phyloP scores from a whole-genome alignment of 345 rosid species.

The Moricandia arvensis region DNA sequence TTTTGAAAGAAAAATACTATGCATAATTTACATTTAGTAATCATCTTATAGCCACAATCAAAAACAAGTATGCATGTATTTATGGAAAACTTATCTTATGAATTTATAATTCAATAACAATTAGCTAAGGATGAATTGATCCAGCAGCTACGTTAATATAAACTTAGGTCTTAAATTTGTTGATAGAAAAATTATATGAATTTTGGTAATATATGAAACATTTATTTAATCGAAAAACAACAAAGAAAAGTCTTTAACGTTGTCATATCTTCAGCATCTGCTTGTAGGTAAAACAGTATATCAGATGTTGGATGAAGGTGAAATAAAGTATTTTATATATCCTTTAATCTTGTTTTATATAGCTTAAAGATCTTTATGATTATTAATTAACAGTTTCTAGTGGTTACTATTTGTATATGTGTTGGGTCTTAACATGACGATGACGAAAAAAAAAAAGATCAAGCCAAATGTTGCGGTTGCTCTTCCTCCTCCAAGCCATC shows the following conservation, averaged over 20 bases:
- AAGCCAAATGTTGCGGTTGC: constrained; percentile 35
- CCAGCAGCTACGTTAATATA: too few species aligned
- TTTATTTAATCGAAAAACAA: not conserved
- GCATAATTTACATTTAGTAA: not conserved
- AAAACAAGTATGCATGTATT: not conserved
- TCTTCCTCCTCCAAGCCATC: constrained; percentile 26
- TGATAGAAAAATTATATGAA: not conserved
- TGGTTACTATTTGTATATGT: not conserved
- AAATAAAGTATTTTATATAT: not conserved
- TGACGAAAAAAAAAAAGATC: not conserved
- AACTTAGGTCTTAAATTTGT: too few species aligned
- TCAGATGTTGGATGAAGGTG: not conserved
- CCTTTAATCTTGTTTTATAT: not conserved
- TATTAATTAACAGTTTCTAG: constrained; percentile 1
- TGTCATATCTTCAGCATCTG: not conserved
- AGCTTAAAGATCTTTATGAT: not conserved
- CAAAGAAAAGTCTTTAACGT: not conserved
- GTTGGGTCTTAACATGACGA: not conserved
- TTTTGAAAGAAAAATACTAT: not conserved
- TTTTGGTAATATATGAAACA: not conserved
- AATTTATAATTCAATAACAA: not conserved
- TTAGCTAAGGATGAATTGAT: not conserved
- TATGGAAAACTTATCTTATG: not conserved
- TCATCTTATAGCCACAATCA: not conserved
- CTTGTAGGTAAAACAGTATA: not conserved